Conservation (phyloP, 169 alveolate genomes). For the Besnoitia besnoiti region DNA sequence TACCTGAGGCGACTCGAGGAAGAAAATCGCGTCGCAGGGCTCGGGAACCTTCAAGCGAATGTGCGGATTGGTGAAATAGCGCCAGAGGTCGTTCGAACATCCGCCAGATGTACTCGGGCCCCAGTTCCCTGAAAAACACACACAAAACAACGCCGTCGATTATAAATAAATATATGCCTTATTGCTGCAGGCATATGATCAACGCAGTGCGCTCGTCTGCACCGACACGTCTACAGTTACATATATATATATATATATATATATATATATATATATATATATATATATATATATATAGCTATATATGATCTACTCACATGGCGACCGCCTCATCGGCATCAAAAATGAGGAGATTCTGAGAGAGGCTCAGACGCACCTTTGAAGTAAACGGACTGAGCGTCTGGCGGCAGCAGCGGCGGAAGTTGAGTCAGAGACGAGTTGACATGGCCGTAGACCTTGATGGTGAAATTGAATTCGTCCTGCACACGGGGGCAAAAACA, state of each 20-base stretch:
- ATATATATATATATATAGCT: neutral
- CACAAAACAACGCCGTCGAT: neutral
- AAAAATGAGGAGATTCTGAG: no score
- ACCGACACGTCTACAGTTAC: neutral
- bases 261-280: neutral
- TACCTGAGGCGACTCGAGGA: conserved; percentile 77
- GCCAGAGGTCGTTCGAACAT: conserved; percentile 81
- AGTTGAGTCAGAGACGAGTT: conserved; percentile 68
- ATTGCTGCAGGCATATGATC: no score
- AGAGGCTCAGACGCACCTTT: conserved; percentile 22
- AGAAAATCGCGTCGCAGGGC: conserved; percentile 68
- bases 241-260: neutral
- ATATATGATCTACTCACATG: no score
- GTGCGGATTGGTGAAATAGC: conserved; percentile 82
- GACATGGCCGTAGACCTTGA: conserved; percentile 74
- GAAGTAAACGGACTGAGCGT: conserved; percentile 33
- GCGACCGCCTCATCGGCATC: no score
- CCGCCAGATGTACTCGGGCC: conserved; percentile 77
- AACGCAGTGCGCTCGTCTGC: neutral
- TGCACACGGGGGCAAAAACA: neutral
- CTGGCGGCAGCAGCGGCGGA: conserved; percentile 72
- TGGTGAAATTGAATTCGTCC: conserved; percentile 75
- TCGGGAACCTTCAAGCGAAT: conserved; percentile 75
- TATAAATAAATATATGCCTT: no score
- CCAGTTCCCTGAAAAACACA: conserved; percentile 74